phyloP scores from a whole-genome alignment of 2,329 filamentous ascomycete species.

The Blastomyces silverae region DNA sequence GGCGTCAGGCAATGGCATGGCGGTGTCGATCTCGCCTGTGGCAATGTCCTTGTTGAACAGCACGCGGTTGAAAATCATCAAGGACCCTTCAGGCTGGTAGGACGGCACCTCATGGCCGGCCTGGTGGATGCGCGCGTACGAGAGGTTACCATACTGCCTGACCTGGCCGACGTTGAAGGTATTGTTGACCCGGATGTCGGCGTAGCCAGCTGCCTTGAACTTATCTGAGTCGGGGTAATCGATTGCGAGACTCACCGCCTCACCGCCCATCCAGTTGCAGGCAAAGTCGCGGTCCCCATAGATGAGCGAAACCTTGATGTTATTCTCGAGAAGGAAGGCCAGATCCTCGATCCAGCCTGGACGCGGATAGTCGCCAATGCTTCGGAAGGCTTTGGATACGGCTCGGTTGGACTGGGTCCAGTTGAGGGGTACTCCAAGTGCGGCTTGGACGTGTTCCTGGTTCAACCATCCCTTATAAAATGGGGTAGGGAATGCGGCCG shows the following conservation, averaged over 20 bases:
- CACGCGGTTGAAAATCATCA: conserved; percentile 48
- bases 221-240: conserved; percentile 39
- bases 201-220: conserved; percentile 49
- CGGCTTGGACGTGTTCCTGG: conserved; percentile 50
- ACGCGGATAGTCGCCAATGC: conserved; percentile 45
- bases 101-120: conserved; percentile 46
- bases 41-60: conserved; percentile 48
- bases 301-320: conserved; percentile 46
- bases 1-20: background rate
- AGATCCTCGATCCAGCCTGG: conserved; percentile 34
- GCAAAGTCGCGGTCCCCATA: conserved; percentile 51
- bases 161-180: conserved; percentile 43
- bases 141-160: conserved; percentile 45
- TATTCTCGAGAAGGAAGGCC: conserved; percentile 44
- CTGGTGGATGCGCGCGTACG: conserved; percentile 44
- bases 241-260: conserved; percentile 46
- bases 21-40: conserved; percentile 45
- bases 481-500: conserved; percentile 48
- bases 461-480: conserved; percentile 53
- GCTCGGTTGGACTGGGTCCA: conserved; percentile 44
- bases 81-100: conserved; percentile 51
- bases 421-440: conserved; percentile 55
- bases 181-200: conserved; percentile 38
- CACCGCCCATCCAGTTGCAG: conserved; percentile 54
- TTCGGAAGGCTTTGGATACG: conserved; percentile 43